These are phyloP conservation scores for Agrocybe praecox DNA, from an alignment of 768 basidiomycete genomes.

Conservation along the genomic window DNA sequence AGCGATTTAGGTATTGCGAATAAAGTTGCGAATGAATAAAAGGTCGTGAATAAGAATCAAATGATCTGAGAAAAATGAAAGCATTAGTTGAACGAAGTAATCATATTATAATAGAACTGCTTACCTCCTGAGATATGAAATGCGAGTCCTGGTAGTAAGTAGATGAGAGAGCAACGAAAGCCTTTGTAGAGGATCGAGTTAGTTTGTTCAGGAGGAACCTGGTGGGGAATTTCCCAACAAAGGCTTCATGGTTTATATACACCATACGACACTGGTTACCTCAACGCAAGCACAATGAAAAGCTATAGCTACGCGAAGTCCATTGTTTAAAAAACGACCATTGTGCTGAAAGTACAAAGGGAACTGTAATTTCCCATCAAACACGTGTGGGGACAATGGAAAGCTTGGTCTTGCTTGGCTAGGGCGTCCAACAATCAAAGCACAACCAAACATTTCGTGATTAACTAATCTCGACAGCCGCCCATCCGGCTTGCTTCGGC, in stretches of 20 bases:
- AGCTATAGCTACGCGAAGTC: background rate
- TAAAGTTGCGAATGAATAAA: background rate
- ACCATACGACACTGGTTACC: background rate
- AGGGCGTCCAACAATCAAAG: too few relatives aligned
- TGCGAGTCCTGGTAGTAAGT: background rate
- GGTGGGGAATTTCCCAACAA: slow-evolving; percentile 2
- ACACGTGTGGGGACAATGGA: background rate
- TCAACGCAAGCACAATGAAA: background rate
- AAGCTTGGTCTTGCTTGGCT: background rate
- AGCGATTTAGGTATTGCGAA: background rate
- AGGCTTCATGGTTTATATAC: background rate
- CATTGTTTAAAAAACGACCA: background rate
- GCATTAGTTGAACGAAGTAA: background rate
- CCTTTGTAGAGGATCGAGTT: background rate
- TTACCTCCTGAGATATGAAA: slow-evolving; percentile 6
- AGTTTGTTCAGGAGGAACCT: slow-evolving; percentile 16
- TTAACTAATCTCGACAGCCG: too few relatives aligned
- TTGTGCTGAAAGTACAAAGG: background rate
- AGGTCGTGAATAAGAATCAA: background rate
- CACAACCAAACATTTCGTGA: too few relatives aligned
- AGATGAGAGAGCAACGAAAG: background rate
- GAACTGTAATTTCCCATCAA: background rate
- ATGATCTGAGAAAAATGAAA: background rate
- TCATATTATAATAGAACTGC: background rate
- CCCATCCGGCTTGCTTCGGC: too few relatives aligned